Base-by-base conservation (phyloP, 108 stramenopile species). In the Nitzschia palea region DNA sequence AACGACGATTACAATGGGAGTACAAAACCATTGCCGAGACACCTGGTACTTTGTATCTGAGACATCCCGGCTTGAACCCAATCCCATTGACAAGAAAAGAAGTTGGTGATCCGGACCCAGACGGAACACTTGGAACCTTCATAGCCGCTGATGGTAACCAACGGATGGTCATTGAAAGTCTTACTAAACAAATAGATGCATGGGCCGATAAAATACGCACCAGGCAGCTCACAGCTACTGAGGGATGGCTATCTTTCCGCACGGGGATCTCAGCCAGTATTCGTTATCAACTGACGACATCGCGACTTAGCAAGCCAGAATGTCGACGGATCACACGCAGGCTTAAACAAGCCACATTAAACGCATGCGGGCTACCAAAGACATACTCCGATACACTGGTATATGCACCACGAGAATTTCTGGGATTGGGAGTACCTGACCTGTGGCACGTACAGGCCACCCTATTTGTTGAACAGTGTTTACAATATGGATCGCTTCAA, bases 121-220 rank as follows among this genome's bases (percentile, higher is more conserved):
- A 27, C 6, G 33, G 29, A 31, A 15, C 55, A 8, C 55, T 57
- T 31, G 55, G 55, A 9, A 18, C 18, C 55, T 34, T 6, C 26
- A 34, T 57, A 17, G 32, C 32, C 6, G 10, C 14, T 6, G 55
- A 57, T 18, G 55, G 55, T 8, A 23, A n/a, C 12, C 55, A 57
- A 57, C 15, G 8, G 5, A 8, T 8, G 4, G 6, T 22, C 5
- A 8, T 34, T 14, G 14, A 17, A 6, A 12, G 9, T 6, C 33
- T 34, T 6, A 31, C 23, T 23, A 8, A n/a, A 5, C 27, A 57
- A 31, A 34, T 34, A 15, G 29, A 26, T 17, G 17, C 14, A 34
- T 57, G 55, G 55, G 55, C 55, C 6, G 22, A 26, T 27, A 57
- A 57, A 8, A n/a, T 57, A 34, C 55, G 29, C 17, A 15, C 22